These are phyloP conservation scores for Cadophora sp. DNA, from an alignment of 2,329 filamentous ascomycete species.

Conservation along the genomic window DNA sequence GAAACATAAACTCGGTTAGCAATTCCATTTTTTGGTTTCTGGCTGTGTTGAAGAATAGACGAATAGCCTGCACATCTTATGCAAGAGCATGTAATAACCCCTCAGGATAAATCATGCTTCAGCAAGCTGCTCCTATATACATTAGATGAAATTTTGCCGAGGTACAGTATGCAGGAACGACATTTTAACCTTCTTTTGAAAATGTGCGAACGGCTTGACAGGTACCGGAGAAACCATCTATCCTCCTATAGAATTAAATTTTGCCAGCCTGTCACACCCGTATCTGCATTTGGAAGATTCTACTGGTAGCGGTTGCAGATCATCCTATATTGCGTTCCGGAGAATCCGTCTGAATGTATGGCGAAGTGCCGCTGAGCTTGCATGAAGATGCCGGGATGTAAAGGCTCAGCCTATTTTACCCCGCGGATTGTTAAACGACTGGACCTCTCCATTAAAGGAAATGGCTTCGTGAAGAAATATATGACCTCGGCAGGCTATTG, in stretches of 20 bases:
- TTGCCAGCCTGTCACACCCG: neutral
- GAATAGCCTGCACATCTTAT: conserved; percentile 8
- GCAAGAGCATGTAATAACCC: conserved; percentile 1
- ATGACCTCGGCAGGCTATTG: neutral
- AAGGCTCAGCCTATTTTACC: conserved; percentile 14
- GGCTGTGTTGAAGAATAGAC: neutral
- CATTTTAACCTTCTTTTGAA: neutral
- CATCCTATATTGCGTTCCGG: neutral
- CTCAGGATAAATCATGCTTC: neutral
- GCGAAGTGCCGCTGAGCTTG: neutral
- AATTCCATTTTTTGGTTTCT: neutral
- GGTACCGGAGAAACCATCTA: neutral
- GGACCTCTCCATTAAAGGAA: neutral
- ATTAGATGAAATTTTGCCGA: neutral
- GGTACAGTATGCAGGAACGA: conserved; percentile 12
- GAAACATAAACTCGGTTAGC: neutral
- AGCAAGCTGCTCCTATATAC: neutral
- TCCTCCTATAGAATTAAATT: neutral
- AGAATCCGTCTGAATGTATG: neutral
- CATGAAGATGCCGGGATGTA: conserved; percentile 1
- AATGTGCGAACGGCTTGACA: neutral
- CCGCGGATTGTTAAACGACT: neutral
- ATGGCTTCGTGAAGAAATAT: neutral
- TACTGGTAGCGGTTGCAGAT: neutral
- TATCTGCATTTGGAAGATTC: neutral